Base-by-base conservation (phyloP, 306 rosid species). In the Pterocarpus macrocarpus region DNA sequence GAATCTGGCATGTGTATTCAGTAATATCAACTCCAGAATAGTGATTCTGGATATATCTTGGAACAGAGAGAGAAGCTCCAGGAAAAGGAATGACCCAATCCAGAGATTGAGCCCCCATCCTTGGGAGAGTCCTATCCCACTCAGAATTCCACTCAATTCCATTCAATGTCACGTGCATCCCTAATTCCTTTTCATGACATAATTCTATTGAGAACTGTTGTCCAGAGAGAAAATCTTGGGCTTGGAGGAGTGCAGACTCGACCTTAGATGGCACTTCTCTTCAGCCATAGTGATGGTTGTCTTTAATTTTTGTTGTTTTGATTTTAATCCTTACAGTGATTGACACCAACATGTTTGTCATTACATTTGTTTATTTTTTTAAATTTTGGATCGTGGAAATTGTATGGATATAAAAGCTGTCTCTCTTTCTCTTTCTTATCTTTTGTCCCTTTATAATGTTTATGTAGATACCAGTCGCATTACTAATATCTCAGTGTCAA, bases 381-480 rank as follows among this genome's bases (percentile, higher is more conserved):
- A 17, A 64, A 16, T 5, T 35, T 38, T 49, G 36, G 34, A 50
- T 49, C 69, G 30, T 17, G 56, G 16, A 61, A 65, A 73, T 61
- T 74, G 30, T 30, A 28, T 68, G 79, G 58, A 34, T 53, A 73
- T n/a, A 66, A 67, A 43, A 15, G 22, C 35, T 13, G 11, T 3
- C 11, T 52, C 44, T 58, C 36, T 63, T 41, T 86, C 52, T 52
- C 52, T 65, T 16, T 69, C 35, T 62, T 68, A 67, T 64, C 16
- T 52, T 28, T 55, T 64, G 4, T 61, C 28, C 36, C 32, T 22
- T 75, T 71, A 50, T 70, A 22, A 53, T 49, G 53, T 81, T 71
- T 82, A 62, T 69, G 50, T 65, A 95, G 99, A 89, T 93, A 70
- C 97, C 99, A 7, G 89, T 91, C 86, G 98, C 88, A 9, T 82